Base-by-base conservation (phyloP, 1,139 yeast species). In the Geotrichum klebahnii region DNA sequence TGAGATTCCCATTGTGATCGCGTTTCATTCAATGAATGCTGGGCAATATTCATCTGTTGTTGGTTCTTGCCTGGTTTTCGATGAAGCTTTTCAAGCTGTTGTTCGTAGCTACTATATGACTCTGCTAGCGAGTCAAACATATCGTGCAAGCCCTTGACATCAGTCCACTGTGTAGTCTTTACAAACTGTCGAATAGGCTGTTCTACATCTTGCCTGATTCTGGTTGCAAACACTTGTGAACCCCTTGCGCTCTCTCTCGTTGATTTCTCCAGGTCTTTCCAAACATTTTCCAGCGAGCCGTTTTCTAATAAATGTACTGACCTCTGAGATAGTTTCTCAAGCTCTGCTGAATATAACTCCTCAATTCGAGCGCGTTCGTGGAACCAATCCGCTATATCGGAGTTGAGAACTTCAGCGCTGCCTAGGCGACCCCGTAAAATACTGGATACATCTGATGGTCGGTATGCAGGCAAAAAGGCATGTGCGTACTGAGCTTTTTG, bases 1-100 rank as follows among this genome's bases (percentile, higher is more conserved):
- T 82, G 82, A 52, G 78, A 73, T 56, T 81, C 83, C 95, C 96
- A 89, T 45, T 67, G 66, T 35, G 60, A 56, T 22, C 63, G 57
- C 14, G 49, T 51, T 43, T 63, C 62, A 22, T 59, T 61, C 17
- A 63, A 55, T 10, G 54, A 44, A 19, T 53, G 50, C 44, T 61
- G 61, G 6, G 4, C 63, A 61, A 28, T 49, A 40, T 41, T 58
- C 58, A 22, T 49, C 26, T 24, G 50, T 36, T 24, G 48, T 28
- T 45, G 43, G 44, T 41, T 29, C 44, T n/a, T n/a, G n/a, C n/a
- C n/a, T n/a, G n/a, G n/a, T n/a, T 60, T 60, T 35, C 44, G 46
- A 47, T 51, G 53, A 6, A 26, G 29, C 29, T 26, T 26, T 8
- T 26, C 29, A 40, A 52, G 44, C 32, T 53, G 48, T 23, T 57